Base-by-base conservation (phyloP, 139 green algal species). In the Picochlorum sp. region DNA sequence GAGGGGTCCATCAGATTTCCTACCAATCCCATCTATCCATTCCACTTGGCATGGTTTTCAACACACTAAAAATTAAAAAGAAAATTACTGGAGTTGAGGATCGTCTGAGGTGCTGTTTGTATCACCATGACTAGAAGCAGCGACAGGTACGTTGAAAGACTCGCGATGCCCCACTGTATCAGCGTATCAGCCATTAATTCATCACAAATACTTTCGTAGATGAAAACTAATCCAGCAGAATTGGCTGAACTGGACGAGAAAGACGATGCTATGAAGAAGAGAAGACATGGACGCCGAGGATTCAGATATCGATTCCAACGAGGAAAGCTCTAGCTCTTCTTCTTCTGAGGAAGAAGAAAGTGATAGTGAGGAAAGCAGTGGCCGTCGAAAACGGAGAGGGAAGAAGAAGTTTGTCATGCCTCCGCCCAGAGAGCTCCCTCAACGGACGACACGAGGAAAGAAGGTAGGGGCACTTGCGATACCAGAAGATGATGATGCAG, bases 401-500 rank as follows among this genome's bases (percentile, higher is more conserved):
- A 68, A 64, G 37, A 55, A 45, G 4, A 41, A 30, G 13, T 34
- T 52, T 14, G 66, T 68, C 34, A 32, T 50, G 54, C 38, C 60
- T 24, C 72, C 64, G 57, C 78, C 79, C 3, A 47, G 70, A 0
- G 67, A 67, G 21, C 47, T 86, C 45, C 80, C 80, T 13, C 23
- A 65, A 24, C 62, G 79, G 18, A 67, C 72, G 24, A 86, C 81
- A 7, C 66, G 81, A 6, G 79, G 81, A 34, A 66, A 68, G 4
- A 62, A 71, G 21, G 67, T 87, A 63, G 75, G 70, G 37, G 64
- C 28, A 0, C 16, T 68, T 38, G 55, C 66, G 13, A 62, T 56
- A 26, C 45, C 44, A 34, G 63, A 79, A 7, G 77, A 75, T 5
- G 61, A 73, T 1, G 63, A 79, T 28, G 87, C 74, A 3, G 89